A percentile compares a stretch with the other conserved stretches of the same genome.
Evolutionary conservation across 2,329 filamentous ascomycete species (phyloP).

Genomic region (Akanthomyces lecanii): DNA sequence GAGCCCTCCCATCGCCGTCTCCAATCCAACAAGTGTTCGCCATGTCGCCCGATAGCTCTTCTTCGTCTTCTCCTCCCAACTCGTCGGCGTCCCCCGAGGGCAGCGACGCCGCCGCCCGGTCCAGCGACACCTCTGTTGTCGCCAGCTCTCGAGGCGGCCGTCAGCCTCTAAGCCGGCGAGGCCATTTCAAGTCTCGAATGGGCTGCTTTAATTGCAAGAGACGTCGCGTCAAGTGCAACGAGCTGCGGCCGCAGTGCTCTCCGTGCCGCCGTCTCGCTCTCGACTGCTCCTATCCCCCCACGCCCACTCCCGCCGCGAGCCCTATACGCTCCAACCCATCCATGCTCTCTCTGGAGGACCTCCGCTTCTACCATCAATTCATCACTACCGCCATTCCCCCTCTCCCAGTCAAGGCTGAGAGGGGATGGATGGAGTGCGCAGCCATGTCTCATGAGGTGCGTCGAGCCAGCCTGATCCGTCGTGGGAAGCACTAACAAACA

Average conservation of each 20-base stretch:
- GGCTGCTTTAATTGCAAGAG: slow-evolving; percentile 33
- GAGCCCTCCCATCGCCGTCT: not conserved
- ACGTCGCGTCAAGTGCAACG: slow-evolving; percentile 31
- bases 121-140: slow-evolving; percentile 2
- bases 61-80: slow-evolving; percentile 5
- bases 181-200: slow-evolving; percentile 29
- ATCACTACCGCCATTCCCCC: slow-evolving; percentile 38
- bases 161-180: slow-evolving; percentile 21
- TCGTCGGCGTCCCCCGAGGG: slow-evolving; percentile 1
- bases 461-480: not conserved
- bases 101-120: not conserved
- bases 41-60: slow-evolving; percentile 2
- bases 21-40: not conserved
- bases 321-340: slow-evolving; percentile 18
- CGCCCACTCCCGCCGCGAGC: slow-evolving; percentile 1
- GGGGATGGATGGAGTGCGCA: slow-evolving; percentile 32
- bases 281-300: slow-evolving; percentile 30
- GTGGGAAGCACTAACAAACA: not conserved
- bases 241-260: slow-evolving; percentile 26
- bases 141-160: not conserved
- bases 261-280: slow-evolving; percentile 33
- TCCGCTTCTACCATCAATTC: slow-evolving; percentile 50
- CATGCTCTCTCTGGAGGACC: slow-evolving; percentile 38
- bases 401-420: slow-evolving; percentile 29
- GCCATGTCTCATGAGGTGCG: slow-evolving; percentile 33